These are phyloP conservation scores for Leccinum incarnatum DNA, from an alignment of 768 basidiomycete species.

Conservation along the genomic window DNA sequence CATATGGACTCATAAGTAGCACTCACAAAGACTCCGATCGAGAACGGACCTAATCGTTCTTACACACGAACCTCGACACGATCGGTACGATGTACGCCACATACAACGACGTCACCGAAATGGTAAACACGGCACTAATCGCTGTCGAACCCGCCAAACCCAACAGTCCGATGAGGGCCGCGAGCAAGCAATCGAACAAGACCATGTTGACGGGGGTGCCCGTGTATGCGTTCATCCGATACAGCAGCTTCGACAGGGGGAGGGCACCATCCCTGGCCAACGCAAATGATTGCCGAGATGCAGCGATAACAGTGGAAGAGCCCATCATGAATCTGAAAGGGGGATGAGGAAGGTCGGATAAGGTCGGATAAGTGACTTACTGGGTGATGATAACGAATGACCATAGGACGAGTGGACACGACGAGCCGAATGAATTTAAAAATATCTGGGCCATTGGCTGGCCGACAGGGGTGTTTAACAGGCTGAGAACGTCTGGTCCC, in stretches of 20 bases:
- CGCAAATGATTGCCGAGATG: constrained; percentile 55
- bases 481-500: constrained; percentile 43
- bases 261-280: constrained; percentile 59
- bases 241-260: constrained; percentile 51
- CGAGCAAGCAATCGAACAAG: constrained; percentile 44
- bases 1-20: no score
- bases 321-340: constrained; percentile 44
- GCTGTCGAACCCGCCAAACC: constrained; percentile 52
- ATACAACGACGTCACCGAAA: constrained; percentile 43
- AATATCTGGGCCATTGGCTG: constrained; percentile 43
- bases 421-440: constrained; percentile 38
- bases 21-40: constrained; percentile 38
- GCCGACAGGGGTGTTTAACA: constrained; percentile 29
- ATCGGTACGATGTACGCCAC: constrained; percentile 48
- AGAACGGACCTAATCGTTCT: constrained; percentile 47
- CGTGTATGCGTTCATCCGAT: constrained; percentile 53
- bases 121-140: constrained; percentile 54
- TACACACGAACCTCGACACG: constrained; percentile 43
- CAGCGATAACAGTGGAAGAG: constrained; percentile 40
- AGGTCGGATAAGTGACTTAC: constrained; percentile 22
- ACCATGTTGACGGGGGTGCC: constrained; percentile 57
- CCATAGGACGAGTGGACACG: constrained; percentile 48
- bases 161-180: constrained; percentile 49
- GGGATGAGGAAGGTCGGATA: neutral
- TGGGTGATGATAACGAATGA: constrained; percentile 47